Conservation (phyloP, 2,329 filamentous ascomycete species). For the Pseudocercospora cruenta region DNA sequence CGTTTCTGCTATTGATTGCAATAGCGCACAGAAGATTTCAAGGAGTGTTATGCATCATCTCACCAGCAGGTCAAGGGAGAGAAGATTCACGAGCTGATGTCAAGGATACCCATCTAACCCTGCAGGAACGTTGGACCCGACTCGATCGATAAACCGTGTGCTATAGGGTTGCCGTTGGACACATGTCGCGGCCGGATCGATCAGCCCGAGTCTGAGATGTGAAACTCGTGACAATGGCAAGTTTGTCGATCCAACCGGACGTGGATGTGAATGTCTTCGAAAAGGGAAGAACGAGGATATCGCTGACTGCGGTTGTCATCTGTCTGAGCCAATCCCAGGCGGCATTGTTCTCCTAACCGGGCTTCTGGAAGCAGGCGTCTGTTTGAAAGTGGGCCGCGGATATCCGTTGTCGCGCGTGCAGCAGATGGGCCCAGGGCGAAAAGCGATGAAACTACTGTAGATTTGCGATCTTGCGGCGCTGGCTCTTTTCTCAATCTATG, state of each 20-base stretch:
- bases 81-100: conserved; percentile 1
- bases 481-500: neutral
- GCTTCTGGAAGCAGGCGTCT: conserved; percentile 23
- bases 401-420: conserved; percentile 9
- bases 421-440: neutral
- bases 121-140: neutral
- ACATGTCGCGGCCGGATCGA: conserved; percentile 7
- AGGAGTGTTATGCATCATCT: conserved; percentile 2
- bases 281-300: neutral
- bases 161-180: conserved; percentile 12
- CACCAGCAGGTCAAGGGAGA: neutral
- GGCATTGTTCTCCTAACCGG: conserved; percentile 19
- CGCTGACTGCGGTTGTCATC: neutral
- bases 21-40: neutral
- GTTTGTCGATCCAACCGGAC: neutral
- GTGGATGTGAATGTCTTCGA: neutral
- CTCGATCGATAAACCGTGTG: conserved; percentile 11
- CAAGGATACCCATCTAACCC: neutral
- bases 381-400: conserved; percentile 3
- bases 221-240: neutral
- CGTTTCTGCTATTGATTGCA: conserved; percentile 12
- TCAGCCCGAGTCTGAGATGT: neutral
- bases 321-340: conserved; percentile 10
- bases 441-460: conserved; percentile 5
- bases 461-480: neutral